Percentiles rank a stretch among this genome's conserved stretches.
These are phyloP conservation scores for Coprinellus micaceus DNA, from an alignment of 768 basidiomycete genomes.

Conservation along the genomic window DNA sequence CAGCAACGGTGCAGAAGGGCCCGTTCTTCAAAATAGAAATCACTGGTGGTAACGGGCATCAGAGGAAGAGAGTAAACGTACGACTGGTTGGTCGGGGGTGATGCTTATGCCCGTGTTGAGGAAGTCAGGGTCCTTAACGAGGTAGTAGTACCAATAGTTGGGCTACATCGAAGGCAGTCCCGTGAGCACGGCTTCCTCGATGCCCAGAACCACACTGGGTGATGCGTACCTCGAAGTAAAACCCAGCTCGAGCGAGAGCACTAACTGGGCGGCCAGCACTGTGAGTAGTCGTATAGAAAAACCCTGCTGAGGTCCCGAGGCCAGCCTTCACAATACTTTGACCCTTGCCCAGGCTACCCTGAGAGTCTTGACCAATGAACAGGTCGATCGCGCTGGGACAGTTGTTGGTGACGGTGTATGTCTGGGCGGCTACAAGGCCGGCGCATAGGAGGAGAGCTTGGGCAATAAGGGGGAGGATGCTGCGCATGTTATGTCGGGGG, in stretches of 20 bases:
- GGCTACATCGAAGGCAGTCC: neutral
- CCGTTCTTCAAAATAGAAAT: neutral
- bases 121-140: slow-evolving; percentile 2
- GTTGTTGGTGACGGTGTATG: slow-evolving; percentile 2
- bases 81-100: slow-evolving; percentile 2
- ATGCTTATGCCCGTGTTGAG: slow-evolving; percentile 7
- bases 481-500: neutral
- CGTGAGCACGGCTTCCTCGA: neutral
- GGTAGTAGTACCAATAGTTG: slow-evolving; percentile 8
- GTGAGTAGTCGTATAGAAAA: slow-evolving; percentile 4
- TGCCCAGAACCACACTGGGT: neutral
- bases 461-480: neutral
- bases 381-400: slow-evolving; percentile 3
- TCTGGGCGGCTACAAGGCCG: neutral
- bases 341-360: slow-evolving; percentile 1
- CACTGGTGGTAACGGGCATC: neutral
- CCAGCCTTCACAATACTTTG: neutral
- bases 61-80: neutral
- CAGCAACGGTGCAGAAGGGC: slow-evolving; percentile 3
- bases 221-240: slow-evolving; percentile 1
- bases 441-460: neutral
- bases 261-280: neutral
- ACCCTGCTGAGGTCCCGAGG: slow-evolving; percentile 1
- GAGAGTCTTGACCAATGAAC: neutral
- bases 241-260: slow-evolving; percentile 6